Evolutionary conservation across 108 stramenopile species (phyloP).

Genomic region (Halocafeteria seosinensis): DNA sequence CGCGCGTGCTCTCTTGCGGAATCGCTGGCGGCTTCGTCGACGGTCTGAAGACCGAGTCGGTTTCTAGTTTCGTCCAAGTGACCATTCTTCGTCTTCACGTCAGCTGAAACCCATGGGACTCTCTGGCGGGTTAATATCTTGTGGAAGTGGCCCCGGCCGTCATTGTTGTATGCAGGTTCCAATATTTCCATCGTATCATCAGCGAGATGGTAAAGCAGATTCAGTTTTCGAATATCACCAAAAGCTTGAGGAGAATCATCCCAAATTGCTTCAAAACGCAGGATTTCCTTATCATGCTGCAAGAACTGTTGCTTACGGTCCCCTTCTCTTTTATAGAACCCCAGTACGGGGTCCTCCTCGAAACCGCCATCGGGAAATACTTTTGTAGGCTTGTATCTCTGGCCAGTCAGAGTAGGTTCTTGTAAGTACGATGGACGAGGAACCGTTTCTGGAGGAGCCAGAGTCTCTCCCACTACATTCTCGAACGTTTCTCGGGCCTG

Average conservation of each 20-base stretch:
- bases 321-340: neutral
- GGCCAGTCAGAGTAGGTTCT: too few species aligned
- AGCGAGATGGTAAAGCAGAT: neutral
- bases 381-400: neutral
- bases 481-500: too few species aligned
- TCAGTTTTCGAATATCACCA: neutral
- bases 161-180: neutral
- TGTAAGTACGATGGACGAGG: too few species aligned
- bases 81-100: neutral
- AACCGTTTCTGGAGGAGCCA: too few species aligned
- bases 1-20: neutral
- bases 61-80: neutral
- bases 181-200: neutral
- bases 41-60: neutral
- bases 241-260: neutral
- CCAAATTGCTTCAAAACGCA: neutral
- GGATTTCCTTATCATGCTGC: neutral
- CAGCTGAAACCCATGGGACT: neutral
- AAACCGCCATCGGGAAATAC: neutral
- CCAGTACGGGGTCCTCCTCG: neutral
- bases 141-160: neutral
- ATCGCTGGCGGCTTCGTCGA: neutral
- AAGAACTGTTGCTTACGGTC: neutral
- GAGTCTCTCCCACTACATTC: too few species aligned
- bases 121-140: neutral